Percentiles rank a stretch among this genome's conserved stretches.
phyloP scores from a whole-genome alignment of 257 asterid species.

The Cordia subcordata region DNA sequence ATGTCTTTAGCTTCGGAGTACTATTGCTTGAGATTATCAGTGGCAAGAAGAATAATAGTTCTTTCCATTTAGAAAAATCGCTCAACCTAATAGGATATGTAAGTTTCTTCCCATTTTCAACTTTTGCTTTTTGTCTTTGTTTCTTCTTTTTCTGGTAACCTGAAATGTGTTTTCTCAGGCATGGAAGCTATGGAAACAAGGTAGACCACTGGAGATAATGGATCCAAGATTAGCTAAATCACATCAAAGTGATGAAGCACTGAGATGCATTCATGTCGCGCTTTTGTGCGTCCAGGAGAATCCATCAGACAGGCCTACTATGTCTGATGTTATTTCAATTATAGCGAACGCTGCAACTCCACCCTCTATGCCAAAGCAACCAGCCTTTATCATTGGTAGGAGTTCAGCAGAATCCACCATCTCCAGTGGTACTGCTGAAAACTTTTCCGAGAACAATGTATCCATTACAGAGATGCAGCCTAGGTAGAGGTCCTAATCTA shows the following conservation, averaged over 20 bases:
- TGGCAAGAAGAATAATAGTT: conserved; percentile 23
- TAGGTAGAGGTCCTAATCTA: conserved; percentile 7
- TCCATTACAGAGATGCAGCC: conserved; percentile 24
- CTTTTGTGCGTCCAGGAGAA: conserved; percentile 38
- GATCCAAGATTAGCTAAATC: conserved; percentile 19
- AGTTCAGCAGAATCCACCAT: too few relatives aligned
- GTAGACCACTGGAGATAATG: conserved; percentile 24
- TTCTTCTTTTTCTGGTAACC: not conserved
- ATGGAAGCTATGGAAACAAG: conserved; percentile 36
- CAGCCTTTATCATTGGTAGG: conserved; percentile 26
- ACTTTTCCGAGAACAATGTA: conserved; percentile 13
- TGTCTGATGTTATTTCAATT: conserved; percentile 30
- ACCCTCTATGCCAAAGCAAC: conserved; percentile 22
- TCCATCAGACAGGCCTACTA: conserved; percentile 29
- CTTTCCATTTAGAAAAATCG: conserved; percentile 17
- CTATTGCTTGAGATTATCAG: conserved; percentile 28
- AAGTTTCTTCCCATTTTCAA: not conserved
- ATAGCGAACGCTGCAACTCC: conserved; percentile 15
- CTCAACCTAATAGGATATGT: conserved; percentile 33
- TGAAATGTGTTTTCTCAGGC: conserved; percentile 18
- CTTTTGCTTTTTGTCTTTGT: too few relatives aligned
- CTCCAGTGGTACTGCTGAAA: not conserved
- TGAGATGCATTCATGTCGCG: conserved; percentile 30
- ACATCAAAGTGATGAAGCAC: conserved; percentile 3
- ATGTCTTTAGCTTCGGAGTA: conserved; percentile 38